phyloP scores from a whole-genome alignment of 2,329 filamentous ascomycete species.

The Herpotrichia juniperi region DNA sequence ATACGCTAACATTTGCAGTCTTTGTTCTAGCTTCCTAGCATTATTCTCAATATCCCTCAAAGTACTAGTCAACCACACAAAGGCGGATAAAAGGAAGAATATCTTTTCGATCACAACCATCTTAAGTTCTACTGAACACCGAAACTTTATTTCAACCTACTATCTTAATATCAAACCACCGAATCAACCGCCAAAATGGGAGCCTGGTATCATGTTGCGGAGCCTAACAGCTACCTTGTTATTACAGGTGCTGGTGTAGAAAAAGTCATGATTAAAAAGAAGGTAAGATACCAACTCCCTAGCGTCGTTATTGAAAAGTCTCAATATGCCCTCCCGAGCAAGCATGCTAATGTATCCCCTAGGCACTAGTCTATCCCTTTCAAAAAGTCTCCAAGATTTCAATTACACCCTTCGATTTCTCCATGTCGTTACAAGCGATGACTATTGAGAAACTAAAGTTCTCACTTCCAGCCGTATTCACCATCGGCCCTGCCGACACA shows the following conservation, averaged over 20 bases:
- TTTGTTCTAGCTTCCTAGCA: neutral
- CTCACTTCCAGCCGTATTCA: conserved; percentile 81
- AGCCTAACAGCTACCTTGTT: conserved; percentile 84
- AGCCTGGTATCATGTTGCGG: conserved; percentile 71
- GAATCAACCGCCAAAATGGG: conserved; percentile 26
- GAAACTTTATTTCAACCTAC: neutral
- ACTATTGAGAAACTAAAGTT: conserved; percentile 88
- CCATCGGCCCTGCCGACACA: conserved; percentile 79
- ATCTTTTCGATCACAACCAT: neutral
- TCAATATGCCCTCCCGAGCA: neutral
- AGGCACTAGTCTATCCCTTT: conserved; percentile 46
- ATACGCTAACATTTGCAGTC: neutral
- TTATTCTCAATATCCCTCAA: neutral
- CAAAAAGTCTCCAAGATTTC: conserved; percentile 53
- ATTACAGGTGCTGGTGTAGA: conserved; percentile 80
- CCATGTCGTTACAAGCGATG: conserved; percentile 84
- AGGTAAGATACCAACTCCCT: no score
- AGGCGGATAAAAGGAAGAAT: neutral
- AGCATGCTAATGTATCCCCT: neutral
- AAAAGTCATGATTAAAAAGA: conserved; percentile 79
- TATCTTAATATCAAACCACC: neutral
- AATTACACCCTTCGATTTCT: conserved; percentile 80
- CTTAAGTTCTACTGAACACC: neutral
- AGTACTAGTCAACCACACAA: neutral
- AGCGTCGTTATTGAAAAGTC: no score